phyloP scores from a whole-genome alignment of 768 basidiomycete species.

The Trametes cingulata region DNA sequence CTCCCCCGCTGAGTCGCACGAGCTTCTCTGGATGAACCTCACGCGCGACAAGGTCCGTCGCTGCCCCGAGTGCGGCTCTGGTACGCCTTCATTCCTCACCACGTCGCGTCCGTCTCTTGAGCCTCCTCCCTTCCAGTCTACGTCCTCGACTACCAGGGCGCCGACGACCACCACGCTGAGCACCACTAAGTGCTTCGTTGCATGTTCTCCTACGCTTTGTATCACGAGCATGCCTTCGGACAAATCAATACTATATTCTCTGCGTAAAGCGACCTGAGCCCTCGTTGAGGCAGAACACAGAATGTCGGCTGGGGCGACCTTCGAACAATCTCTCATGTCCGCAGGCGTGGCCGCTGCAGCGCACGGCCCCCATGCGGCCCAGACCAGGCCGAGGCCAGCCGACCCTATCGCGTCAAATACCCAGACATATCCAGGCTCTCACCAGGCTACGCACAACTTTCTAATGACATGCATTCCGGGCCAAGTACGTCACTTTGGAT shows the following conservation, averaged over 20 bases:
- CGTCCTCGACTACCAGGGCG: constrained; percentile 68
- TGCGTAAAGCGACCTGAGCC: neutral
- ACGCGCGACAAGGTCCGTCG: constrained; percentile 67
- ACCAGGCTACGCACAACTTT: neutral
- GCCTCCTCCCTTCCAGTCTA: constrained; percentile 53
- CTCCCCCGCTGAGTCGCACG: constrained; percentile 92
- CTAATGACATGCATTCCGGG: too few relatives aligned
- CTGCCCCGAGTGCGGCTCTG: constrained; percentile 93
- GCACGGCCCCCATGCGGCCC: neutral
- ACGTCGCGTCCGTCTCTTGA: constrained; percentile 2
- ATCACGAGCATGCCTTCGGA: constrained; percentile 17
- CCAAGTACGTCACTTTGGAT: too few relatives aligned
- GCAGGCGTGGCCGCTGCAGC: neutral
- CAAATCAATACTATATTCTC: constrained; percentile 13
- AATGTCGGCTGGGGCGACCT: too few relatives aligned
- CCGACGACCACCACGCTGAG: constrained; percentile 45
- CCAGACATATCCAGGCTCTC: constrained; percentile 13
- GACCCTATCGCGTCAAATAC: neutral
- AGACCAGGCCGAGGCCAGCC: constrained; percentile 16
- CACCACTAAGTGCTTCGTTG: constrained; percentile 32
- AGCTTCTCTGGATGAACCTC: constrained; percentile 82
- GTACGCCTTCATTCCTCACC: constrained; percentile 45
- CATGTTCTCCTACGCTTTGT: constrained; percentile 15
- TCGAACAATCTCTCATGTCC: neutral
- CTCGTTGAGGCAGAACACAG: neutral